Evolutionary conservation across 2,329 filamentous ascomycete species (phyloP), one percentile per base, ranked within the genome.

Genomic region (Tolypocladium guangdongense): DNA sequence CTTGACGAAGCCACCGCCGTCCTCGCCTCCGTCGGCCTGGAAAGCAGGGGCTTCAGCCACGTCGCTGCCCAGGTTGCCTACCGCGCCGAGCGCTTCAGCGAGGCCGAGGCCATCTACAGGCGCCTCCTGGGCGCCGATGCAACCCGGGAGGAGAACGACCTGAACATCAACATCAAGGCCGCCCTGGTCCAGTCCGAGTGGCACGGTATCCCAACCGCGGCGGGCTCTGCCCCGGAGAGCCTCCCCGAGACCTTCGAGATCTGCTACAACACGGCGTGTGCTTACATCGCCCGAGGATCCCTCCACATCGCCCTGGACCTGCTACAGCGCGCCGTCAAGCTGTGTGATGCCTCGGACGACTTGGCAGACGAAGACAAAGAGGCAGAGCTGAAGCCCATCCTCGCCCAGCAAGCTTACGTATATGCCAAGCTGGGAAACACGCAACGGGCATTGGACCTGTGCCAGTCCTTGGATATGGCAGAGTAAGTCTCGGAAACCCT

Each of bases 201-300:
- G 86, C 72, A 79, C 50, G 82, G 82, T 4, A 72, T 74, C 49
- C 77, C 62, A 18, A 55, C 60, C 8, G 45, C 56, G 4, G 52
- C 56, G 62, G 74, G 80, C 63, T 73, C 78, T 10, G 70, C 71
- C 7, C 72, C 77, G 55, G 81, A 84, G 24, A 59, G 60, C 56
- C 82, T 88, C 60, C 70, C 87, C 30, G 86, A 90, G 57, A 81
- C 84, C 2, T 93, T 93, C 60, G 89, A 93, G 71, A 84, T 86
- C 30, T 84, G 87, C 12, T 95, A 88, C 71, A 95, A 95, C 67
- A 79, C 82, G 27, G 88, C 87, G 10, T 92, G 88, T 66, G 78
- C 78, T 22, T 82, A 81, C 65, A 83, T 93, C 61, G 86, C 86
- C 16, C 76, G 81, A 48, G 85, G 83, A 8, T 84, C 88, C 60